Percentiles rank a stretch among this genome's conserved stretches.
These are phyloP conservation scores for Aphanomyces euteiches DNA, from an alignment of 352 stramenopile genomes.

Conservation along the genomic window DNA sequence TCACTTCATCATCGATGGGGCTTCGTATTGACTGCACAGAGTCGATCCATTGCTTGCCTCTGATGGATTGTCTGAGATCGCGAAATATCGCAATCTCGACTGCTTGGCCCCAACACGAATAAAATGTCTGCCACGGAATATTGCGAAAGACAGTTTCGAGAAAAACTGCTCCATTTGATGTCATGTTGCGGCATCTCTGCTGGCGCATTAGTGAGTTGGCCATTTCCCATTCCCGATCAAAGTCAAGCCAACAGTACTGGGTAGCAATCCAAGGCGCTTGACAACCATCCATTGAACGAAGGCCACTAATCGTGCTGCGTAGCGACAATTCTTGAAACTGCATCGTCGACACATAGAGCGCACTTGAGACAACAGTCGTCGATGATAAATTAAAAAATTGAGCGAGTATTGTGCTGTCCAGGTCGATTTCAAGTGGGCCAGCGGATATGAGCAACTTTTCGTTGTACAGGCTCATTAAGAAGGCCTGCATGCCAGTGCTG, in stretches of 20 bases:
- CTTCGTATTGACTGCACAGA: not conserved
- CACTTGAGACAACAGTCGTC: not conserved
- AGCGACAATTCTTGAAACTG: not conserved
- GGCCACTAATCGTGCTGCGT: not conserved
- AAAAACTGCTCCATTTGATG: conserved; percentile 8
- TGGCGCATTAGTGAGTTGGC: not conserved
- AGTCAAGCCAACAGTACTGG: conserved; percentile 15
- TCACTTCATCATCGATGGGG: not conserved
- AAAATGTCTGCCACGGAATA: not conserved
- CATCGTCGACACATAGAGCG: not conserved
- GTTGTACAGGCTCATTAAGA: conserved; percentile 1
- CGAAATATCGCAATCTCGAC: not conserved
- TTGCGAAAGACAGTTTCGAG: conserved; percentile 17
- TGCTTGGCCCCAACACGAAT: not conserved
- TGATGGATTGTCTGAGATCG: not conserved
- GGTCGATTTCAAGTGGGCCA: not conserved
- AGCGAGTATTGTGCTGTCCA: not conserved
- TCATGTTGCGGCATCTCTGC: not conserved
- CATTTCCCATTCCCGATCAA: conserved; percentile 7
- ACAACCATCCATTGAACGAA: not conserved
- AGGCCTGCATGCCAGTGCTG: conserved; percentile 6
- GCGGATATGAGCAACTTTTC: not conserved
- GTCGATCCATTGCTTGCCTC: not conserved
- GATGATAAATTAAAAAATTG: conserved; percentile 10
- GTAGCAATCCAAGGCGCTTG: not conserved